A percentile compares a stretch with the other conserved stretches of the same genome.
These are phyloP conservation scores for Lunularia cruciata DNA, from an alignment of 225 moss, liverwort and hornwort species.

Conservation along the genomic window DNA sequence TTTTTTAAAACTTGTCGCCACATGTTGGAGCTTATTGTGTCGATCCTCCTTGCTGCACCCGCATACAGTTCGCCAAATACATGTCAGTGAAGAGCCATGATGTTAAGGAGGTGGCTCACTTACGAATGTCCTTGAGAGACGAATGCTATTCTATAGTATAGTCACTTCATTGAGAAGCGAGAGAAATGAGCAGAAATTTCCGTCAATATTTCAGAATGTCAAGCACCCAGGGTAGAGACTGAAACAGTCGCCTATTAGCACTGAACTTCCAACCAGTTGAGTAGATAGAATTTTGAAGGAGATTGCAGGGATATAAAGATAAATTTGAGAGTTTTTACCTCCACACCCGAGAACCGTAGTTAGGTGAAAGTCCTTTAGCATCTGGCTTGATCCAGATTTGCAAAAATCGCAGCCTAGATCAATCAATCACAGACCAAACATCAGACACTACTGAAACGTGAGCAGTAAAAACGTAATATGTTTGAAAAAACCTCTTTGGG, in stretches of 20 bases:
- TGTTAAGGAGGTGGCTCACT: background rate
- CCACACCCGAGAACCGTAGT: constrained; percentile 87
- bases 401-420: constrained; percentile 68
- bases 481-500: no score
- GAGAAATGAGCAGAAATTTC: no score
- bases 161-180: no score
- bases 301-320: no score
- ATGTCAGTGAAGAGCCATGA: background rate
- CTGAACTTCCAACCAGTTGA: background rate
- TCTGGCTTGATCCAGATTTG: constrained; percentile 94
- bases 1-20: constrained; percentile 68
- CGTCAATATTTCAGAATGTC: no score
- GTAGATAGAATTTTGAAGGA: no score
- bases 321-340: constrained; percentile 36
- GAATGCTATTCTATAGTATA: no score
- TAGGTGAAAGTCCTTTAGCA: constrained; percentile 60
- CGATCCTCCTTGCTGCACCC: constrained; percentile 63
- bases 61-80: background rate
- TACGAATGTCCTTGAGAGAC: background rate
- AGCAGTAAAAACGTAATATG: no score
- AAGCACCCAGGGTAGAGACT: no score
- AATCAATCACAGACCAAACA: constrained; percentile 3
- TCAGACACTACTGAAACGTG: no score
- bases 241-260: no score
- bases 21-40: constrained; percentile 73